Evolutionary conservation across 139 green algal species (phyloP).

Genomic region (Gonium pectorale): DNA sequence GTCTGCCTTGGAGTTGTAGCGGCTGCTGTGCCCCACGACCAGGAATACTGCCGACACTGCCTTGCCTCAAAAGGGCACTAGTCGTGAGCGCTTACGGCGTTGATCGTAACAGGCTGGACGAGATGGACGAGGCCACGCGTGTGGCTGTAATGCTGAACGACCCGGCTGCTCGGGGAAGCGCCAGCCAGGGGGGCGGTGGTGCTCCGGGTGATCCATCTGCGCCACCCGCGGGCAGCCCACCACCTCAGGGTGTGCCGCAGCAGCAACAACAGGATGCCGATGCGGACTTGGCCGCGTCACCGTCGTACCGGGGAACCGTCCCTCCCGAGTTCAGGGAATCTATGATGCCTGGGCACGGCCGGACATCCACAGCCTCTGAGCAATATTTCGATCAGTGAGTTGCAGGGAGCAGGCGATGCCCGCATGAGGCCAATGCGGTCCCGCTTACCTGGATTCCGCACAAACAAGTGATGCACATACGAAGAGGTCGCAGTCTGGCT

Average conservation of each 20-base stretch:
- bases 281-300: neutral
- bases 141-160: constrained; percentile 42
- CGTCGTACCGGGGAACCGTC: neutral
- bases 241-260: neutral
- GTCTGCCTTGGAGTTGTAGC: neutral
- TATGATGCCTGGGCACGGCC: no score
- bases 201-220: no score
- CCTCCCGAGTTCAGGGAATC: no score
- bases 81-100: no score
- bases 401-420: neutral
- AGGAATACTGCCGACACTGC: neutral
- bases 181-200: neutral
- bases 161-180: neutral
- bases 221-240: neutral
- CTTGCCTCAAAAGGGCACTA: no score
- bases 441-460: no score
- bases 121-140: constrained; percentile 20
- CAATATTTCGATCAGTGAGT: constrained; percentile 2
- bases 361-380: neutral
- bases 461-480: neutral
- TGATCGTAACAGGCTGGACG: constrained; percentile 24
- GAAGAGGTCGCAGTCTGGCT: neutral
- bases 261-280: neutral
- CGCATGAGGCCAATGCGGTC: neutral
- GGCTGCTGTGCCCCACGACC: neutral